These are phyloP conservation scores for Globisporangium cystogenes DNA, from an alignment of 352 stramenopile genomes.

Conservation along the genomic window DNA sequence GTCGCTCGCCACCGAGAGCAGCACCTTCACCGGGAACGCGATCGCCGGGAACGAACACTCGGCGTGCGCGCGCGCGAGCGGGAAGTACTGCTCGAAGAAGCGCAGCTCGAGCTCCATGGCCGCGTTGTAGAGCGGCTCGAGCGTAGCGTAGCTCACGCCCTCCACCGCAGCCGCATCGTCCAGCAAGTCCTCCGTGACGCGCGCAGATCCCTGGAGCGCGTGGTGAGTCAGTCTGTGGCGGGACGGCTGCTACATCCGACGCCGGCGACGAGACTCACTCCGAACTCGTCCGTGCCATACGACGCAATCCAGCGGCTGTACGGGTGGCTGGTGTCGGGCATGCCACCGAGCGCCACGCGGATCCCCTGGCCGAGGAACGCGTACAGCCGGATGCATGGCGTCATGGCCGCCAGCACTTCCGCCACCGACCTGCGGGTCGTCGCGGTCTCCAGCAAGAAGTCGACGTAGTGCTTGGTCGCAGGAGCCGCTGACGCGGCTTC, in stretches of 20 bases:
- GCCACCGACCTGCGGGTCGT: constrained; percentile 22
- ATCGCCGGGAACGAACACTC: neutral
- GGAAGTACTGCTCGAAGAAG: constrained; percentile 53
- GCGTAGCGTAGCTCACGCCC: constrained; percentile 13
- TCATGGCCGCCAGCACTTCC: constrained; percentile 48
- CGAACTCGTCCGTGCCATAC: constrained; percentile 34
- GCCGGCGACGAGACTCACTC: constrained; percentile 13
- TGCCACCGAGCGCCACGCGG: constrained; percentile 4
- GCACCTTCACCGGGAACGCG: constrained; percentile 10
- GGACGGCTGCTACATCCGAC: no score
- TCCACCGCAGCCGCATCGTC: constrained; percentile 25
- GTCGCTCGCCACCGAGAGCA: constrained; percentile 8
- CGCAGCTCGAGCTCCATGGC: constrained; percentile 48
- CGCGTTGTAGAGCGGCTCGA: constrained; percentile 36
- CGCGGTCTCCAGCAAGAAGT: constrained; percentile 42
- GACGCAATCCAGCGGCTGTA: constrained; percentile 48
- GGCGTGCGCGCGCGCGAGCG: constrained; percentile 14
- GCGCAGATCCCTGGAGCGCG: constrained; percentile 13
- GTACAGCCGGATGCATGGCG: constrained; percentile 46
- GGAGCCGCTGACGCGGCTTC: constrained; percentile 17
- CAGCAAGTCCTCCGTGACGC: constrained; percentile 26
- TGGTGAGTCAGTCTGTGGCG: neutral
- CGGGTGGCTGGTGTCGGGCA: constrained; percentile 9
- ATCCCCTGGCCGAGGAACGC: constrained; percentile 37
- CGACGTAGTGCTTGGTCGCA: constrained; percentile 37